Conservation (phyloP, 345 rosid genomes). For the Pseudoturritis turrita region DNA sequence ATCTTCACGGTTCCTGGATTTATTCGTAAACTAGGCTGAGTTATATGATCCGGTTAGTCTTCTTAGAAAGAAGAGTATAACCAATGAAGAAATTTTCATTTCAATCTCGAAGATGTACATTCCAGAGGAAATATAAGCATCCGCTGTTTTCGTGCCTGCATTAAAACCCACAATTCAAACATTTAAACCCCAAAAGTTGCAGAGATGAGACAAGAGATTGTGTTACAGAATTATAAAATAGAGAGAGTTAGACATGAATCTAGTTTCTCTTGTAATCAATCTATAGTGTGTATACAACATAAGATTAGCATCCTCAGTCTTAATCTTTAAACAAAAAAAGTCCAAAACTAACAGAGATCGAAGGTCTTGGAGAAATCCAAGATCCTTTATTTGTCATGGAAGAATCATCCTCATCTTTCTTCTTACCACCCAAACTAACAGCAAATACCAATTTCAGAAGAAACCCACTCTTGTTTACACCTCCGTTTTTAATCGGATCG, state of each 20-base stretch:
- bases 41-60: neutral
- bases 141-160: constrained; percentile 44
- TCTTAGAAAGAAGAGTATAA: neutral
- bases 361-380: constrained; percentile 43
- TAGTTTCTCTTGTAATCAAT: neutral
- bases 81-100: constrained; percentile 11
- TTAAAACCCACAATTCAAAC: neutral
- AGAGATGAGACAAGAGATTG: neutral
- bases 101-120: constrained; percentile 20
- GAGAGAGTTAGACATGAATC: neutral
- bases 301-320: neutral
- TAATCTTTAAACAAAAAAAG: neutral
- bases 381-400: constrained; percentile 17
- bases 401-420: constrained; percentile 29
- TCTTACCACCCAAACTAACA: constrained; percentile 44
- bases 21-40: neutral
- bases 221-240: too few relatives aligned
- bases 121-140: constrained; percentile 55
- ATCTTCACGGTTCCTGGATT: neutral
- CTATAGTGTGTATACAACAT: neutral
- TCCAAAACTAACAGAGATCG: constrained; percentile 28
- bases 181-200: neutral
- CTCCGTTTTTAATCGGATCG: constrained; percentile 39
- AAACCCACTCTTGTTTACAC: constrained; percentile 54
- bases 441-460: constrained; percentile 73